A percentile compares a stretch with the other conserved stretches of the same genome.
Conservation (phyloP, 2,329 filamentous ascomycete genomes). For the Diaporthe vexans region DNA sequence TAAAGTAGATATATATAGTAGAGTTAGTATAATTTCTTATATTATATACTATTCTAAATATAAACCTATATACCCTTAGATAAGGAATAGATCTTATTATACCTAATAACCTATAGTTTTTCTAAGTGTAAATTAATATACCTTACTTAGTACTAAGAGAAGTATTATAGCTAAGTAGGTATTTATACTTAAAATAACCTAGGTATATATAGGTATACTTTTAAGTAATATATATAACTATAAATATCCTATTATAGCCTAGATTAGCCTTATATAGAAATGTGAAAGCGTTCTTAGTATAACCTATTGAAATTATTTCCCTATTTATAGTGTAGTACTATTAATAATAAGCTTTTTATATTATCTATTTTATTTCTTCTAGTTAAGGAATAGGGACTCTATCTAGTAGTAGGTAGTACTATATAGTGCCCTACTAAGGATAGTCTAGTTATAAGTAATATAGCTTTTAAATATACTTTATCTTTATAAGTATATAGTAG, state of each 20-base stretch:
- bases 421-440: too few species aligned
- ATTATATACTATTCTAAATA: accelerated
- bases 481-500: too few species aligned
- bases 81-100: neutral
- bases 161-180: neutral
- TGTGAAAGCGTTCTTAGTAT: too few species aligned
- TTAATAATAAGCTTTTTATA: too few species aligned
- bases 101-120: neutral
- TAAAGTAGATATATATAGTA: neutral
- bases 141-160: neutral
- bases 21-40: neutral
- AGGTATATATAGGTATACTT: neutral
- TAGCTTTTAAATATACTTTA: too few species aligned
- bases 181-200: neutral
- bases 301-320: too few species aligned
- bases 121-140: neutral
- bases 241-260: neutral
- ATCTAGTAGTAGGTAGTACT: too few species aligned
- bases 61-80: neutral
- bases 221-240: too few species aligned
- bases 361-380: too few species aligned
- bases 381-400: too few species aligned
- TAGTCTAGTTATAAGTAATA: too few species aligned
- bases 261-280: neutral
- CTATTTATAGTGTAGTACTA: too few species aligned